A percentile compares a stretch with the other conserved stretches of the same genome.
phyloP scores from a whole-genome alignment of 805 yeast genomes.

The Candida endomychidarum region DNA sequence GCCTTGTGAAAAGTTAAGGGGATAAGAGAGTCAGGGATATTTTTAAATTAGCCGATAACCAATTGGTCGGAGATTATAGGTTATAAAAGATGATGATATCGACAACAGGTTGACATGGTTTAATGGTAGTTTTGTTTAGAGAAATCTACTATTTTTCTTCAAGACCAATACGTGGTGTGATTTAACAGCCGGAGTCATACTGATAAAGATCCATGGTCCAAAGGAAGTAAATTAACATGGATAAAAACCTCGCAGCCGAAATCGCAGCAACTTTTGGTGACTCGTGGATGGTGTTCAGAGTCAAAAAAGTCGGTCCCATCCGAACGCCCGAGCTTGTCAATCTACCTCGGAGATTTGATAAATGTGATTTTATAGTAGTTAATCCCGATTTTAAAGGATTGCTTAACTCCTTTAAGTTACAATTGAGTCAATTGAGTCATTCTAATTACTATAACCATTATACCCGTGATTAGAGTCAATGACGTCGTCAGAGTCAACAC shows the following conservation, averaged over 20 bases:
- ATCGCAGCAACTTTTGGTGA: slow-evolving; percentile 3
- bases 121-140: no score
- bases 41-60: not conserved
- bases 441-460: no score
- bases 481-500: no score
- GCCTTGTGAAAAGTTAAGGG: slow-evolving; percentile 9
- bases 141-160: no score
- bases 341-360: slow-evolving; percentile 6
- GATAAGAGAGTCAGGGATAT: not conserved
- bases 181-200: not conserved
- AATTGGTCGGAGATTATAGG: slow-evolving; percentile 2
- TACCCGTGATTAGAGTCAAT: no score
- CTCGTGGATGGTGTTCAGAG: slow-evolving; percentile 1
- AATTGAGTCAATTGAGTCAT: no score
- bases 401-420: no score
- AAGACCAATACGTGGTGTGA: not conserved
- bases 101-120: not conserved
- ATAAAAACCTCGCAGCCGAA: slow-evolving; percentile 2
- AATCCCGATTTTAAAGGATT: no score
- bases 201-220: slow-evolving; percentile 7
- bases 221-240: slow-evolving; percentile 3
- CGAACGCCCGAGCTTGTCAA: slow-evolving; percentile 2
- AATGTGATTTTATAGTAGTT: no score
- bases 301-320: slow-evolving; percentile 3
- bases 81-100: not conserved